Conservation (phyloP, 257 asterid genomes). For the Lantana camara region DNA sequence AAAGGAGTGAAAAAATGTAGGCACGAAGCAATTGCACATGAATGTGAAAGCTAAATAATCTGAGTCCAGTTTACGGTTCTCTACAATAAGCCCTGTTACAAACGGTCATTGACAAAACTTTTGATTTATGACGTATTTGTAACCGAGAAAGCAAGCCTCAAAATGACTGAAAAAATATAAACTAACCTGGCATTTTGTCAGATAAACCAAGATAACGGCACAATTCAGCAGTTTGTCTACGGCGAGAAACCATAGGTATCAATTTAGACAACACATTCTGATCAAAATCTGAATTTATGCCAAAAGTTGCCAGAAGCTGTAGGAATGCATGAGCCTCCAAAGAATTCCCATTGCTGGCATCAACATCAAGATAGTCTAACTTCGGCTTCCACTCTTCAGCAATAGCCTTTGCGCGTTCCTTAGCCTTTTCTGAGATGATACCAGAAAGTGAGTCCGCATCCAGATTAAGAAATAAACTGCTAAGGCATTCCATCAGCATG, state of each 20-base stretch:
- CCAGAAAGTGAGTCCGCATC: conserved; percentile 42
- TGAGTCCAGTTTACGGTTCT: not conserved
- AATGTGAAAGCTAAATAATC: too few relatives aligned
- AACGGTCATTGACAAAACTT: not conserved
- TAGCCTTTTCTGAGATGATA: conserved; percentile 56
- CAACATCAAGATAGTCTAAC: conserved; percentile 85
- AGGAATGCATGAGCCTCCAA: conserved; percentile 98
- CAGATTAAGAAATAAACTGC: conserved; percentile 52
- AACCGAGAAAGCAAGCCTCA: not conserved
- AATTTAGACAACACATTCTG: conserved; percentile 75
- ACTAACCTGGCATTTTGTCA: conserved; percentile 93
- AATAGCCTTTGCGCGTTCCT: conserved; percentile 77
- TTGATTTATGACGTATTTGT: not conserved
- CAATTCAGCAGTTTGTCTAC: conserved; percentile 95
- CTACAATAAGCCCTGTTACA: conserved; percentile 2
- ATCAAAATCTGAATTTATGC: conserved; percentile 78
- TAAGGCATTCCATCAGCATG: conserved; percentile 95
- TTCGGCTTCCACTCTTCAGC: conserved; percentile 97
- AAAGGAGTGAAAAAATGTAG: not conserved
- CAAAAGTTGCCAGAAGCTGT: conserved; percentile 90
- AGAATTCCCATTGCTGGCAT: conserved; percentile 95
- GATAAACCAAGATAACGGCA: conserved; percentile 94
- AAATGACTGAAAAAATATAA: conserved; percentile 13
- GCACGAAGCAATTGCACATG: too few relatives aligned
- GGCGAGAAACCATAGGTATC: conserved; percentile 98